Base-by-base conservation (phyloP, 2,329 filamentous ascomycete species). In the Fusarium temperatum region DNA sequence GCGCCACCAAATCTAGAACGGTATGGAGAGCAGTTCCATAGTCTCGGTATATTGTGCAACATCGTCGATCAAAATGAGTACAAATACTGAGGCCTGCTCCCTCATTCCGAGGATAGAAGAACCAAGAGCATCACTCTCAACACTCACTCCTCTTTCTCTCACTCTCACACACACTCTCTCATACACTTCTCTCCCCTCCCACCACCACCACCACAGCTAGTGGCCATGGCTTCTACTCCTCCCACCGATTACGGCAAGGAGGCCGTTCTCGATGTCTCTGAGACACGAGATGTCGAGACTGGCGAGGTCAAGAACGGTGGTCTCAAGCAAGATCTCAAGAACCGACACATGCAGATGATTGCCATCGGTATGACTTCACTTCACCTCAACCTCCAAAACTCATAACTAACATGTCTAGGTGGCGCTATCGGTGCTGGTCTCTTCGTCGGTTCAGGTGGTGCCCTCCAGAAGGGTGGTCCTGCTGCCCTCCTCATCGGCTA, bases 341-440 rank as follows among this genome's bases (percentile, higher is more conserved):
- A 91, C 38, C 88, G 95, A 62, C 96, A 98, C 85, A 82, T 98
- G 81, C 95, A 98, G 85, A 98, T 98, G 96, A 98, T 98, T 86
- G 96, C 96, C 26, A 97, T 98, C 74, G 93, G 72, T 74, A 74
- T 51, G 72, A 17, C 58, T 39, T 58, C 11, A 50, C 41, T 32
- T 20, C 35, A 30, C n/a, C 11, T 41, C 41, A 30, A 20, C 20
- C 22, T 35, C 26, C 8, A 17, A 58, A 55, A 8, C 35, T 35
- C 20, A 18, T 10, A 56, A 61, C 56, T 72, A 70, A 72, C 61
- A 28, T 28, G 5, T n/a, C 26, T 22, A 75, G 74, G 77, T 60
- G 76, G 76, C 66, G 77, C 77, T 69, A 55, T 78, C 89, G 92
- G 92, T 73, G 95, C 93, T 36, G 95, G 95, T 77, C 87, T 98